These are phyloP conservation scores for Malus domestica DNA, from an alignment of 306 rosid species.

Conservation along the genomic window DNA sequence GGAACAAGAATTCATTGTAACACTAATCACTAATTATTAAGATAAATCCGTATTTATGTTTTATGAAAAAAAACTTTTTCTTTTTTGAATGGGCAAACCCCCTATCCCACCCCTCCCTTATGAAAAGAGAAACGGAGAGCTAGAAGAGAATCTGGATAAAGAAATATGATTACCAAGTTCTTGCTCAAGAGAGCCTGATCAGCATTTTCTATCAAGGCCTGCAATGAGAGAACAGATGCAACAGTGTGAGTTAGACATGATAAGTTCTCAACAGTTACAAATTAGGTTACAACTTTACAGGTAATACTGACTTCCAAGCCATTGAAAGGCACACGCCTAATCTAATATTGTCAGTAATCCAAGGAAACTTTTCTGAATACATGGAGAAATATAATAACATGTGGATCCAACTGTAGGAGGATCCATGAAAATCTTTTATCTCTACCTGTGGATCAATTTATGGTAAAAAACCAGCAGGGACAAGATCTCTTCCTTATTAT, in stretches of 20 bases:
- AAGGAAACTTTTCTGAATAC: no score
- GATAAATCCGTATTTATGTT: no score
- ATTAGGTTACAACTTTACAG: background rate
- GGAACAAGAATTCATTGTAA: no score
- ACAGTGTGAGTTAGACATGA: background rate
- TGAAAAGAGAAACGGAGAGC: background rate
- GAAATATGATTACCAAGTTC: slow-evolving; percentile 62
- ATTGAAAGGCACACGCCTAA: background rate
- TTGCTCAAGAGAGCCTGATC: slow-evolving; percentile 90
- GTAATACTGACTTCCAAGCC: background rate
- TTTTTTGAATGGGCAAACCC: background rate
- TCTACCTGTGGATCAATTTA: background rate
- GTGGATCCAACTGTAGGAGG: no score
- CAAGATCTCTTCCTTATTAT: background rate
- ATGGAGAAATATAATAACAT: background rate
- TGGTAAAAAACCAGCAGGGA: background rate
- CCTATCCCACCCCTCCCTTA: background rate
- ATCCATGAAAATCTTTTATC: no score
- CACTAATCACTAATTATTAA: no score
- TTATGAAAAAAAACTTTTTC: no score
- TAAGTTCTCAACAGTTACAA: background rate
- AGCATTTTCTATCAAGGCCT: slow-evolving; percentile 75
- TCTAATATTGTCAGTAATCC: background rate
- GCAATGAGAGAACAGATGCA: slow-evolving; percentile 19
- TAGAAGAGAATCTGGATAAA: background rate